phyloP scores from a whole-genome alignment of 176 grass and related monocot species.

The Otatea glauca region DNA sequence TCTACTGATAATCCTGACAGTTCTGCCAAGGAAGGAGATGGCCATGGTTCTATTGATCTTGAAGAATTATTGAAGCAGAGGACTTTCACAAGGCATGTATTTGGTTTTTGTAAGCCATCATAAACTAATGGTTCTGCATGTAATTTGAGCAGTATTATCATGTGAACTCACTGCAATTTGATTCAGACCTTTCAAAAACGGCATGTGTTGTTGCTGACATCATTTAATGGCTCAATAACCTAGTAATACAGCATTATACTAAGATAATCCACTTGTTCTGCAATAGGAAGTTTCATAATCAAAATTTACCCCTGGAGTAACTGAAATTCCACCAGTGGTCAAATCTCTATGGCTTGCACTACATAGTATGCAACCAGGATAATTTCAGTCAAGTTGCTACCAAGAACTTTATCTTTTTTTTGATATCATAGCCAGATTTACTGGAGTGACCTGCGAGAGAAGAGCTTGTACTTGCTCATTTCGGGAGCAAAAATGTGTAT shows the following conservation, averaged over 20 bases:
- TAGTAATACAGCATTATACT: neutral
- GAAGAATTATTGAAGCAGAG: slow-evolving; percentile 58
- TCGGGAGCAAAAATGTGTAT: neutral
- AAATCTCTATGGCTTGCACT: neutral
- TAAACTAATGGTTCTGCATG: neutral
- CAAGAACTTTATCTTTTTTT: neutral
- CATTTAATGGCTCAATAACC: neutral
- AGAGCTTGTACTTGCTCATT: neutral
- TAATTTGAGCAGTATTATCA: slow-evolving; percentile 16
- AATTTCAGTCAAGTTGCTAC: neutral
- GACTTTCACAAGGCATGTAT: slow-evolving; percentile 64
- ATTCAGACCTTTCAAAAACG: neutral
- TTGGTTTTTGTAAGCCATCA: neutral
- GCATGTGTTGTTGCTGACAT: neutral
- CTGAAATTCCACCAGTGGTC: neutral
- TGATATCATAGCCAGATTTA: neutral
- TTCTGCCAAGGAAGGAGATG: slow-evolving; percentile 37
- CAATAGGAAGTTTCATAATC: neutral
- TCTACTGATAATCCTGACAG: slow-evolving; percentile 30
- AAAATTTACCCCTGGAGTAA: neutral
- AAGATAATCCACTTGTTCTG: neutral
- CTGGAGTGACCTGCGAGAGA: neutral
- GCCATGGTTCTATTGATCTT: slow-evolving; percentile 30
- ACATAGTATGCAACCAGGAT: neutral
- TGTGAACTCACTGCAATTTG: neutral